phyloP scores from a whole-genome alignment of 2,329 filamentous ascomycete species.

The Septoria petroselini region DNA sequence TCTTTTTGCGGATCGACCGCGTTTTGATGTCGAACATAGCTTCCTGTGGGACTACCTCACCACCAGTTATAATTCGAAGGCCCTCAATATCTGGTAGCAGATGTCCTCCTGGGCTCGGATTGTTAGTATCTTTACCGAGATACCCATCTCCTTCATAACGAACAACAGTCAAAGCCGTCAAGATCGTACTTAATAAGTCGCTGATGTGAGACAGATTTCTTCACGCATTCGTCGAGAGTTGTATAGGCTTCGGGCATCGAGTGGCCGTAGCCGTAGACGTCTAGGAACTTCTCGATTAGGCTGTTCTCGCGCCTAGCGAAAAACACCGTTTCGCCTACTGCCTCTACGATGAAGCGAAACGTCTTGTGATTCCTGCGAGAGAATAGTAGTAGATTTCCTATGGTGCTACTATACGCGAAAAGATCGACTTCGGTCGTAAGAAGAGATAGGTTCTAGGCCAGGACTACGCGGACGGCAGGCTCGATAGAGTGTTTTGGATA shows the following conservation, averaged over 20 bases:
- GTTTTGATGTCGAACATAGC: conserved; percentile 56
- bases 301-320: conserved; percentile 61
- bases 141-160: conserved; percentile 62
- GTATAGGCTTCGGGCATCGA: conserved; percentile 66
- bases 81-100: conserved; percentile 4
- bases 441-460: conserved; percentile 42
- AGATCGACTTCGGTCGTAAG: conserved; percentile 49
- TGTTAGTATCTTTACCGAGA: conserved; percentile 26
- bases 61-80: conserved; percentile 16
- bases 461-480: conserved; percentile 47
- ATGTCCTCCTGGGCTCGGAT: background rate
- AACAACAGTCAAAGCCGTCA: conserved; percentile 52
- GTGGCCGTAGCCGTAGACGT: conserved; percentile 62
- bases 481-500: conserved; percentile 53
- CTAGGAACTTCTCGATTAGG: conserved; percentile 55
- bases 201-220: conserved; percentile 60
- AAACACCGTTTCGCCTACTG: conserved; percentile 58
- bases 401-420: conserved; percentile 58
- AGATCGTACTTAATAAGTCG: conserved; percentile 59
- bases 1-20: conserved; percentile 38
- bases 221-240: conserved; percentile 56
- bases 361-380: conserved; percentile 44
- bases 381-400: conserved; percentile 62
- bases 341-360: conserved; percentile 60
- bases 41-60: conserved; percentile 39